These are phyloP conservation scores for Ensete ventricosum DNA, from an alignment of 176 grass and related monocot species.

Conservation along the genomic window DNA sequence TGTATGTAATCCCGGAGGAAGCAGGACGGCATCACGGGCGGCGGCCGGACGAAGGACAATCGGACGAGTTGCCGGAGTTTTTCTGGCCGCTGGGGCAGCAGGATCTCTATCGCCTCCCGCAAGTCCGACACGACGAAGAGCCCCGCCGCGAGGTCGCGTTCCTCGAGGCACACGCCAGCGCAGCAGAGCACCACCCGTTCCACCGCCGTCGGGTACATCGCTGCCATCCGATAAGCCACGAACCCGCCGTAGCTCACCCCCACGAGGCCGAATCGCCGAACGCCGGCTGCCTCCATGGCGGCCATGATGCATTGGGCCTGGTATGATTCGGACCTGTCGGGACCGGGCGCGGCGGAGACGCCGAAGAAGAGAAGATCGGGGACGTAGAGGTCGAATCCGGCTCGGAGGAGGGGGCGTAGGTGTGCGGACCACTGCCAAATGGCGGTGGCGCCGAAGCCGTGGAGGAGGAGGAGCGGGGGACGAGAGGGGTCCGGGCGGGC, in stretches of 20 bases:
- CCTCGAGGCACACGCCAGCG: conserved; percentile 86
- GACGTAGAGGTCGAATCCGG: conserved; percentile 81
- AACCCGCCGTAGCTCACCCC: conserved; percentile 89
- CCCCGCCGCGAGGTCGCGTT: conserved; percentile 52
- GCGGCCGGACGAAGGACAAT: conserved; percentile 67
- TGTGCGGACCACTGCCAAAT: conserved; percentile 88
- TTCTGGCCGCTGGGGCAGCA: conserved; percentile 64
- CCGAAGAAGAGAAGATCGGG: conserved; percentile 98
- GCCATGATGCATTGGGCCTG: conserved; percentile 62
- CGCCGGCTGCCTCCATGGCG: conserved; percentile 49
- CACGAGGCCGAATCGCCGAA: conserved; percentile 39
- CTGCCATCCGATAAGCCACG: conserved; percentile 63
- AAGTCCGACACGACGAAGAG: conserved; percentile 58
- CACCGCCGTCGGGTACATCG: conserved; percentile 55
- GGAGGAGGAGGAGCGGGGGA: conserved; percentile 63
- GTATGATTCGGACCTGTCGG: conserved; percentile 63
- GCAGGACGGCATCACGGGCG: conserved; percentile 68
- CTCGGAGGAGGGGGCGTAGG: conserved; percentile 53
- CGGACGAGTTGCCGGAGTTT: conserved; percentile 65
- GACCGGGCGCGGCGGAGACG: conserved; percentile 34
- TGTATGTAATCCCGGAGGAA: conserved; percentile 89
- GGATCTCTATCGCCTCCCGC: conserved; percentile 42
- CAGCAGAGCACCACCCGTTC: conserved; percentile 42
- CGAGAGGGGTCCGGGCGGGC: conserved; percentile 26
- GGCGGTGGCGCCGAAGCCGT: conserved; percentile 84